Base-by-base conservation (phyloP, 169 alveolate species). In the Babesia ovata region DNA sequence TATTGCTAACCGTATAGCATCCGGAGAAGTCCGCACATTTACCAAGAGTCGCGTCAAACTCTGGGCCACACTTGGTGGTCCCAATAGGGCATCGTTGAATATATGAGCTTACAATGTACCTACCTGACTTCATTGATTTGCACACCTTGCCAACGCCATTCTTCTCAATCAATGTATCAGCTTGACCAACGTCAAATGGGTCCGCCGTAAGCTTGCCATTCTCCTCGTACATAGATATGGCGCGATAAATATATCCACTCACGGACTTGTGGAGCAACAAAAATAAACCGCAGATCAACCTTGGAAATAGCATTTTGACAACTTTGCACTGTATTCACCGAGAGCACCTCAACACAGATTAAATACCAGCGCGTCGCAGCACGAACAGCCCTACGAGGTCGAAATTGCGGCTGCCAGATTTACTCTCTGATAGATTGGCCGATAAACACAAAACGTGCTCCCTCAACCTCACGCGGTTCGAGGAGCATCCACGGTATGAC, bases 1-100 rank as follows among this genome's bases (percentile, higher is more conserved):
- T 45, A 21, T 58, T 49, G 33, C 66, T 50, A 28, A 70, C 65
- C 36, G 78, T 79, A 54, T 59, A 50, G 29, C 87, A 79, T 1
- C 67, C 67, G 3, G 84, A 22, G 65, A 28, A 65, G 22, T 45
- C 44, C 16, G 67, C 79, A 52, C 87, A 79, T 11, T 8, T 57
- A 19, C 62, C 71, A 19, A 46, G 62, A 28, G 79, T 8, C 21
- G 13, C 45, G 14, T 70, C 71, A 19, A 14, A 4, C n/a, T 57
- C 58, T 42, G 86, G 56, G 22, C 70, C 56, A 21, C 63, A 42
- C 11, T 50, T 46, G 16, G 65, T n/a, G 4, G 10, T 45, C 1
- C 69, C 62, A 33, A 73, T 62, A 13, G 52, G 62, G 19, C 84
- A 75, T 6, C 36, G 48, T 63, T 75, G 84, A 19, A 16, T 17